Base-by-base conservation (phyloP, 2,329 filamentous ascomycete genomes). In the Geosmithia putterillii region DNA sequence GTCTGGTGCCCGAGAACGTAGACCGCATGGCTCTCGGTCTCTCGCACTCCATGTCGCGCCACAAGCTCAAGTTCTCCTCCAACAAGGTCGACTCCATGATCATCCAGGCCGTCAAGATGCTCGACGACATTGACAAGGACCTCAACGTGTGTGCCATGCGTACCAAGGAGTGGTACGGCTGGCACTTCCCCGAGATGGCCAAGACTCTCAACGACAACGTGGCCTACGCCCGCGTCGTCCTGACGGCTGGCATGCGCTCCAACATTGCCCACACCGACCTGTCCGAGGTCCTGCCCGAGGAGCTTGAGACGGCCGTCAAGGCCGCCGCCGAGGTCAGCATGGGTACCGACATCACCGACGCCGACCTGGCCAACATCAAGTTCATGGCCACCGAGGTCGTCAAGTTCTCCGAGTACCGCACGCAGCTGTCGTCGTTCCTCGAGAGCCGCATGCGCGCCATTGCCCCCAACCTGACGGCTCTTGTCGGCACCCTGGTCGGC, bases 51-150 rank as follows among this genome's bases (percentile, higher is more conserved):
- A 81, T 98, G 57, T 94, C 90, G 40, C 83, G 89, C 50, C 89
- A 98, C 71, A 96, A 95, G 75, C 80, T 98, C 59, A 95, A 95
- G 73, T 98, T 98, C 69, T 95, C 87, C 8, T 84, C 90, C 45
- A 89, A 98, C 61, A 98, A 98, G 74, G 90, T 98, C 53, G 92
- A 98, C 61, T 92, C 92, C 42, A 98, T 98, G 92, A 95, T 98
- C 59, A 89, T 98, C 46, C 92, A 98, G 69, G 89, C 89, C 45
- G 92, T 98, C 60, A 83, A 84, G 50, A 78, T 95, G 42, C 74
- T 98, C 40, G 92, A 98, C 60, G 92, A 98, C 51, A 71, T 98
- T 48, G 92, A 98, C 71, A 98, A 98, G 74, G 92, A 98, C 67
- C 73, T 98, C 50, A 98, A 98, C 72, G 92, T 86, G 54, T 96